These are phyloP conservation scores for Neonectria coccinea DNA, from an alignment of 2,329 filamentous ascomycete genomes.

Conservation along the genomic window DNA sequence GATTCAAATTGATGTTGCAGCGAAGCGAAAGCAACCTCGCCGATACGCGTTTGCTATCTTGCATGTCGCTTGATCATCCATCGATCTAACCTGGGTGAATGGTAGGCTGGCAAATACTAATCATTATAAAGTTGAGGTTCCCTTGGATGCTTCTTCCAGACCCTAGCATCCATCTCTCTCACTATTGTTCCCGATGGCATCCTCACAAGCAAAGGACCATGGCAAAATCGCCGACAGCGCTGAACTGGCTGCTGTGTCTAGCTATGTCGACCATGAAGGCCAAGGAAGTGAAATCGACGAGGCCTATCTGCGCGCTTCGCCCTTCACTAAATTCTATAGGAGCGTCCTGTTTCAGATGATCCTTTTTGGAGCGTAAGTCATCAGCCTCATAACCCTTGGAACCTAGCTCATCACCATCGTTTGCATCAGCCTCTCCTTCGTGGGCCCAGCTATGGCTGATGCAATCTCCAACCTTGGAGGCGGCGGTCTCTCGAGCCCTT, in stretches of 20 bases:
- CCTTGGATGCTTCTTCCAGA: slow-evolving; percentile 8
- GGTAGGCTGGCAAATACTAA: slow-evolving; percentile 15
- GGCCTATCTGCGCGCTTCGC: slow-evolving; percentile 10
- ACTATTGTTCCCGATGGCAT: slow-evolving; percentile 2
- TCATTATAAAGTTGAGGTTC: slow-evolving; percentile 17
- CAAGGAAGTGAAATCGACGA: slow-evolving; percentile 13
- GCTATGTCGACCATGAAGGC: slow-evolving; percentile 12
- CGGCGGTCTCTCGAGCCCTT: slow-evolving; percentile 23
- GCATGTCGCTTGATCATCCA: background rate
- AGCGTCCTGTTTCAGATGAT: slow-evolving; percentile 27
- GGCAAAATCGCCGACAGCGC: slow-evolving; percentile 11
- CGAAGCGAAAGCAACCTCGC: background rate
- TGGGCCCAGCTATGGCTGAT: slow-evolving; percentile 27
- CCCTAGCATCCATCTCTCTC: background rate
- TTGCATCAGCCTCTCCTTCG: slow-evolving; percentile 24
- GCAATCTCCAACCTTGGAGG: slow-evolving; percentile 28
- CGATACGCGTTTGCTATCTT: background rate
- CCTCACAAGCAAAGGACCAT: slow-evolving; percentile 14
- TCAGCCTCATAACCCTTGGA: background rate
- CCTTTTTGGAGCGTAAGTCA: slow-evolving; percentile 28
- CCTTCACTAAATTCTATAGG: slow-evolving; percentile 17
- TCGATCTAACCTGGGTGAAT: slow-evolving; percentile 7
- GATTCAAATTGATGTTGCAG: slow-evolving; percentile 6
- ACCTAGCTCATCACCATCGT: slow-evolving; percentile 4
- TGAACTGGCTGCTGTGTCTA: slow-evolving; percentile 10